Conservation (phyloP, 257 asterid species). For the Nyctanthes arbortristis region DNA sequence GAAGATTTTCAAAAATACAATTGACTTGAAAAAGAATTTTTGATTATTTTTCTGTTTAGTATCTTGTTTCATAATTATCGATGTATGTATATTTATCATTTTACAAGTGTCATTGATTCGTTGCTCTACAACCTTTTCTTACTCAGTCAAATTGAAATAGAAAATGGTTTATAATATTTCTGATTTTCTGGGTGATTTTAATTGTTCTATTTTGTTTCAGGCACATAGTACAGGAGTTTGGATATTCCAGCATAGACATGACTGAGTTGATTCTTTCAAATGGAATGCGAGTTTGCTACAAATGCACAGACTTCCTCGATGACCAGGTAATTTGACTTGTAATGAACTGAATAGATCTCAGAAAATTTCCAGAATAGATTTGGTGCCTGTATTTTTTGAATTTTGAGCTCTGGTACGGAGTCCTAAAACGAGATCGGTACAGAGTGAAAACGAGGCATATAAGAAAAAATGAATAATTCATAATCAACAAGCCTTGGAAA, state of each 20-base stretch:
- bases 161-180: background rate
- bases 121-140: background rate
- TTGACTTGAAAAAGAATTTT: background rate
- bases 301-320: slow-evolving; percentile 88
- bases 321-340: slow-evolving; percentile 65
- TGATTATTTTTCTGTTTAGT: background rate
- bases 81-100: slow-evolving; percentile 9
- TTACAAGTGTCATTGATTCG: slow-evolving; percentile 3
- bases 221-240: slow-evolving; percentile 63
- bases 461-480: background rate
- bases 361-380: background rate
- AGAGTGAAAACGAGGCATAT: too few relatives aligned
- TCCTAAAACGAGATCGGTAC: too few relatives aligned
- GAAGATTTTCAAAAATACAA: background rate
- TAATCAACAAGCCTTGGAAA: background rate
- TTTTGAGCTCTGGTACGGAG: background rate
- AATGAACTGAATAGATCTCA: slow-evolving; percentile 18
- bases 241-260: slow-evolving; percentile 62
- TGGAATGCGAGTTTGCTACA: slow-evolving; percentile 94
- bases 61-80: background rate
- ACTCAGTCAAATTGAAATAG: background rate
- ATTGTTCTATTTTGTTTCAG: slow-evolving; percentile 42
- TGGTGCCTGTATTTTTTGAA: slow-evolving; percentile 12
- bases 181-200: slow-evolving; percentile 5
- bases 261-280: slow-evolving; percentile 84